Conservation (phyloP, 1,284 basidiomycete genomes). For the Leccinum pachyderme region DNA sequence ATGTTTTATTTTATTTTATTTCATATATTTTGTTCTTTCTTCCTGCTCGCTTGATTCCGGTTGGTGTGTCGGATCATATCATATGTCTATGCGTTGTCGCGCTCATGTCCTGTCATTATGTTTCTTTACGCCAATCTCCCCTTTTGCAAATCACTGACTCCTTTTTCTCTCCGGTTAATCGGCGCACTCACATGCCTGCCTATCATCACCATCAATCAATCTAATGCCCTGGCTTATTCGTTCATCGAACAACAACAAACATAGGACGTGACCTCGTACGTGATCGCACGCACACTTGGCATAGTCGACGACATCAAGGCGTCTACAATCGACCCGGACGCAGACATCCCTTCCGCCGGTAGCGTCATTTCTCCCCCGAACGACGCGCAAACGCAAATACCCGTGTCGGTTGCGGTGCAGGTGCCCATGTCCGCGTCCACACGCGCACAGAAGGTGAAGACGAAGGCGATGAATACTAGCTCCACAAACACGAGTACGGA, state of each 20-base stretch:
- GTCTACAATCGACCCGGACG: conserved; percentile 54
- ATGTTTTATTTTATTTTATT: neutral
- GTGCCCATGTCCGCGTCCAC: neutral
- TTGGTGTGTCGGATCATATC: conserved; percentile 1
- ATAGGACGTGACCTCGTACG: conserved; percentile 78
- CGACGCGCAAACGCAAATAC: neutral
- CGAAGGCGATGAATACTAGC: neutral
- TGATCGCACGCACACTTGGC: conserved; percentile 77
- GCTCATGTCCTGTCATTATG: conserved; percentile 1
- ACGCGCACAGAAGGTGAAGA: neutral
- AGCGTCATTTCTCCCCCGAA: neutral
- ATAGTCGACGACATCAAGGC: conserved; percentile 70
- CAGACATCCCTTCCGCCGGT: neutral
- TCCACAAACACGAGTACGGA: neutral
- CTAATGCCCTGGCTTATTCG: neutral
- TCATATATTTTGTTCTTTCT: neutral
- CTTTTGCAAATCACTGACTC: conserved; percentile 13
- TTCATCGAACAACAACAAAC: neutral
- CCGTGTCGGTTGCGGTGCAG: neutral
- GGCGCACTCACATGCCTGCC: neutral
- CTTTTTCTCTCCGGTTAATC: neutral
- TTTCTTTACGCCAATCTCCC: neutral
- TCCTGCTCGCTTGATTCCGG: conserved; percentile 5
- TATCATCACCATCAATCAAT: conserved; percentile 4
- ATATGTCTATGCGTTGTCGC: conserved; percentile 2